These are phyloP conservation scores for Colletotrichum tabaci DNA, from an alignment of 2,329 filamentous ascomycete genomes.

Conservation along the genomic window DNA sequence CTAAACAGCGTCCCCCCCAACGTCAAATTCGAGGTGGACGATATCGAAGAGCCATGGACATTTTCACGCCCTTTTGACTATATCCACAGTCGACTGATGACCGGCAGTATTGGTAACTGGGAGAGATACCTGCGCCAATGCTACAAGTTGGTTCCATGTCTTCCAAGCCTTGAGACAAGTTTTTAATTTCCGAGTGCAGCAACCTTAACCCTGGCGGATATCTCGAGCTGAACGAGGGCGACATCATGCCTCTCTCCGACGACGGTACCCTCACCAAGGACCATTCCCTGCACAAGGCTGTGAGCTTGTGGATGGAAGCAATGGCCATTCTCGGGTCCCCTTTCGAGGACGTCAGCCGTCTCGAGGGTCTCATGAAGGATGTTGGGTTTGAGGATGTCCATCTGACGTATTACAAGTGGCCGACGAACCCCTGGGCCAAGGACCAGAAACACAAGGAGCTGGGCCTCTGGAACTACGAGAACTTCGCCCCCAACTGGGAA, in stretches of 20 bases:
- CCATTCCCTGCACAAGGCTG: not conserved
- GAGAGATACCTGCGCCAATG: slow-evolving; percentile 43
- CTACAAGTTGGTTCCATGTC: slow-evolving; percentile 3
- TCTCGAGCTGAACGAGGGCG: slow-evolving; percentile 59
- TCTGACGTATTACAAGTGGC: slow-evolving; percentile 49
- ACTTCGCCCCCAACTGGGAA: slow-evolving; percentile 44
- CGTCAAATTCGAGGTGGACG: slow-evolving; percentile 60
- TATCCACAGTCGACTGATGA: slow-evolving; percentile 45
- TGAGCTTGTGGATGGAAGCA: not conserved
- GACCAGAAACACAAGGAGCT: slow-evolving; percentile 49
- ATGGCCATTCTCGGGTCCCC: not conserved
- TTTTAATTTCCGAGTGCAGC: no score
- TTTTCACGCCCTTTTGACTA: slow-evolving; percentile 50
- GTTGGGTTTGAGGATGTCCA: slow-evolving; percentile 51
- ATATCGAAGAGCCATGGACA: slow-evolving; percentile 56
- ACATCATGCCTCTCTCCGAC: slow-evolving; percentile 49
- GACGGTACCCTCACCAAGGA: not conserved
- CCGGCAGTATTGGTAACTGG: slow-evolving; percentile 41
- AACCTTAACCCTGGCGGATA: slow-evolving; percentile 60
- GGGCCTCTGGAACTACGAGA: slow-evolving; percentile 44
- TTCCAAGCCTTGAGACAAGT: no score
- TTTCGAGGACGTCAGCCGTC: not conserved
- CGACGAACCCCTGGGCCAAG: slow-evolving; percentile 50
- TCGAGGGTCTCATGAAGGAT: slow-evolving; percentile 16
- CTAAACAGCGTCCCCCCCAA: slow-evolving; percentile 65